Evolutionary conservation across 1,284 basidiomycete species (phyloP).

Genomic region (Acaromyces ingoldii): DNA sequence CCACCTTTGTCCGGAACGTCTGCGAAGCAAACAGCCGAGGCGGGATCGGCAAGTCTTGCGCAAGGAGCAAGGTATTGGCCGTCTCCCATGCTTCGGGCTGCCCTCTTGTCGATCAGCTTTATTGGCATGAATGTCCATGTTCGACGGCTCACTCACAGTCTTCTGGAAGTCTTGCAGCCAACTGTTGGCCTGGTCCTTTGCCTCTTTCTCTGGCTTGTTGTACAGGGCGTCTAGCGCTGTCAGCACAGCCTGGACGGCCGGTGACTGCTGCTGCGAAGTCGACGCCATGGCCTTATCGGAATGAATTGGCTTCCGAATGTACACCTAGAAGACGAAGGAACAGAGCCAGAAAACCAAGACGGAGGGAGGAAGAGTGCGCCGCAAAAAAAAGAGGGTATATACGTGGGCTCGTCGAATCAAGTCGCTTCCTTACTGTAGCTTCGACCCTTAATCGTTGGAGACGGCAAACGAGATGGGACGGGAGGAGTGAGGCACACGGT

Average conservation of each 20-base stretch:
- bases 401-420: too few species aligned
- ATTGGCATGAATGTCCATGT: background rate
- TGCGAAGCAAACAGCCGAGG: constrained; percentile 93
- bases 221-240: constrained; percentile 58
- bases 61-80: constrained; percentile 81
- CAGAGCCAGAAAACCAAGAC: too few species aligned
- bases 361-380: too few species aligned
- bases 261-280: constrained; percentile 9
- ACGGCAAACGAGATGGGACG: too few species aligned
- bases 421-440: too few species aligned
- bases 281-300: constrained; percentile 1
- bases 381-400: too few species aligned
- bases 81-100: constrained; percentile 94
- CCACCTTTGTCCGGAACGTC: constrained; percentile 88
- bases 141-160: constrained; percentile 12
- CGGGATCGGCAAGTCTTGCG: constrained; percentile 70
- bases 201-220: constrained; percentile 67
- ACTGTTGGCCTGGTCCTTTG: constrained; percentile 63
- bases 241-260: constrained; percentile 48
- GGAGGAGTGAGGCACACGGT: too few species aligned
- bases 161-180: constrained; percentile 54
- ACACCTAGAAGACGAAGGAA: too few species aligned
- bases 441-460: too few species aligned
- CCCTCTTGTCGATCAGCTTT: background rate
- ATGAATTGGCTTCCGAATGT: too few species aligned